Base-by-base conservation (phyloP, 129 eudicot genomes). In the Chrysanthemum lavandulifolium region DNA sequence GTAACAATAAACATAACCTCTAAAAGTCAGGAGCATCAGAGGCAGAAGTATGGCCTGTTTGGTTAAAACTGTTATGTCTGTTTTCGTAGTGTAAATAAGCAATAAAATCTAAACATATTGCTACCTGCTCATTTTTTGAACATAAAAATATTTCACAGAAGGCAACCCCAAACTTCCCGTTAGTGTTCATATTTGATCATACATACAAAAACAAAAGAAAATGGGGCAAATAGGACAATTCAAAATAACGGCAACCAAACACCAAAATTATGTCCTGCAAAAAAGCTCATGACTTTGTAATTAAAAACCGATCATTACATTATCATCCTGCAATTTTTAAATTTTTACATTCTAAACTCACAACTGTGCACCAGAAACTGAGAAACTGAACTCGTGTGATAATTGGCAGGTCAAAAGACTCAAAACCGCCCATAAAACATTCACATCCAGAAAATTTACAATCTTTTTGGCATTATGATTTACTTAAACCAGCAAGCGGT, bases 401-500 rank as follows among this genome's bases (percentile, higher is more conserved):
- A 47, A 57, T 40, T 29, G 27, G 63, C n/a, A 18, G 58, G 36
- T 31, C 36, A 31, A 31, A 31, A 31, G 36, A 31, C 52, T 62
- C 31, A 61, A 65, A 82, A 58, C 54, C 9, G 13, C 48, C 61
- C 55, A 31, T 51, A 15, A 43, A 78, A 27, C 75, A 50, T 45
- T 13, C 72, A 61, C 31, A 63, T 11, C 14, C 18, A 6, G 0
- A 0, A 31, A 31, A 31, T 15, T 31, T 60, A 54, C 80, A 65
- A 64, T 65, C 67, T 21, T 11, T 43, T 59, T 47, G 6, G 27
- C 13, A 8, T 6, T 67, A 33, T 47, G n/a, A 27, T 71, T 77
- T 72, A 29, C 79, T 70, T 50, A 83, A 40, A 36, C 88, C 88
- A 71, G 66, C 75, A 65, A 91, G 69, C 10, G 85, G 65, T 74